phyloP scores from a whole-genome alignment of 768 basidiomycete genomes.

The Lanmaoa rubissima region DNA sequence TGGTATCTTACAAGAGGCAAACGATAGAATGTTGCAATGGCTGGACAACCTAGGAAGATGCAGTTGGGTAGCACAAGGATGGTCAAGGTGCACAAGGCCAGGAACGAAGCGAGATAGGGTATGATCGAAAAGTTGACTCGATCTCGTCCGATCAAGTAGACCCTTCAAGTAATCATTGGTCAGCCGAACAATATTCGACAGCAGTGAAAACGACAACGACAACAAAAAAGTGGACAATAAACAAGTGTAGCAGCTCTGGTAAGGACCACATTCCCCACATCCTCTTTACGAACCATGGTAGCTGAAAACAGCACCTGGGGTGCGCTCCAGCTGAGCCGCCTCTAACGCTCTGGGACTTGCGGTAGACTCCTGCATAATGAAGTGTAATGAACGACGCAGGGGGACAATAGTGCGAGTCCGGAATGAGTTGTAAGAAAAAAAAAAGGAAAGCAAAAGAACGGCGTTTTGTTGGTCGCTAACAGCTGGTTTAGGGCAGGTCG shows the following conservation, averaged over 20 bases:
- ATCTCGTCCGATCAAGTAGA: too few relatives aligned
- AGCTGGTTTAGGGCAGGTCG: slow-evolving; percentile 24
- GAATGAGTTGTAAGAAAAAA: slow-evolving; percentile 26
- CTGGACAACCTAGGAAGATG: too few relatives aligned
- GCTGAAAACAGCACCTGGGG: slow-evolving; percentile 7
- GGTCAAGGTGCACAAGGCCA: too few relatives aligned
- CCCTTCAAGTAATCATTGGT: too few relatives aligned
- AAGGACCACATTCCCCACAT: slow-evolving; percentile 31
- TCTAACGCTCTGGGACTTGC: slow-evolving; percentile 32
- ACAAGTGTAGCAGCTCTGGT: slow-evolving; percentile 32
- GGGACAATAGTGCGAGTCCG: slow-evolving; percentile 39
- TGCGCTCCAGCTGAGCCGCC: slow-evolving; percentile 30
- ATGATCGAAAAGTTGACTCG: too few relatives aligned
- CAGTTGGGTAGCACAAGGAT: too few relatives aligned
- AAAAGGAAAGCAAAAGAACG: neutral
- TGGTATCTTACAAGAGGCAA: too few relatives aligned
- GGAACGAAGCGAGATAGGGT: too few relatives aligned
- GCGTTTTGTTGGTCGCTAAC: neutral
- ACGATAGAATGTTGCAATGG: too few relatives aligned
- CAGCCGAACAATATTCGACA: neutral
- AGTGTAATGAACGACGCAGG: slow-evolving; percentile 20
- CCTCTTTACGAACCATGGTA: neutral
- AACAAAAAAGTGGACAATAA: neutral
- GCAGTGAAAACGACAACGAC: neutral
- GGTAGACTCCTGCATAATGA: slow-evolving; percentile 35